These are phyloP conservation scores for Neurospora africana DNA, from an alignment of 495 filamentous ascomycete species.

Conservation along the genomic window DNA sequence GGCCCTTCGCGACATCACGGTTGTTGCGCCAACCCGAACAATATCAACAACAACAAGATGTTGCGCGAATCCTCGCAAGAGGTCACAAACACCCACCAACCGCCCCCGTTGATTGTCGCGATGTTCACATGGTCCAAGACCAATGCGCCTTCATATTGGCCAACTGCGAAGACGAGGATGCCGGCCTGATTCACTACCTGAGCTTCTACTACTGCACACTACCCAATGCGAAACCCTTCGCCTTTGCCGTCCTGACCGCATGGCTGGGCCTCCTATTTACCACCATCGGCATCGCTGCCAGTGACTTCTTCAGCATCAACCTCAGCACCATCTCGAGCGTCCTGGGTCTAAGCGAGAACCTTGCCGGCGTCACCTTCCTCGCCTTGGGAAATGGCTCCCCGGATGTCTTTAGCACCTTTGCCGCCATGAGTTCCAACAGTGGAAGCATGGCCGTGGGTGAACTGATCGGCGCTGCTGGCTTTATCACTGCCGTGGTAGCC, in stretches of 20 bases:
- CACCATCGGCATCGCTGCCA: constrained; percentile 96
- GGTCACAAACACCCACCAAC: constrained; percentile 4
- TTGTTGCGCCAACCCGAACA: constrained; percentile 5
- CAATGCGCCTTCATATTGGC: constrained; percentile 76
- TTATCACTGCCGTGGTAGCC: constrained; percentile 93
- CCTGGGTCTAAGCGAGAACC: constrained; percentile 86
- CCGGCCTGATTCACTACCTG: constrained; percentile 82
- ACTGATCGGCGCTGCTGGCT: constrained; percentile 87
- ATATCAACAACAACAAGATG: background rate
- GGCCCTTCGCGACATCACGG: background rate
- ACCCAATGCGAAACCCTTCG: constrained; percentile 56
- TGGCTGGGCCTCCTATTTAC: constrained; percentile 93
- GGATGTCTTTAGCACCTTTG: constrained; percentile 97
- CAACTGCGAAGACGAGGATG: constrained; percentile 83
- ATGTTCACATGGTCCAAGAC: constrained; percentile 64
- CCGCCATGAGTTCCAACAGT: constrained; percentile 92
- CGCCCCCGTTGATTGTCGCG: constrained; percentile 52
- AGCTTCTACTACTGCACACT: constrained; percentile 84
- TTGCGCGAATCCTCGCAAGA: background rate
- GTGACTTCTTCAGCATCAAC: constrained; percentile 96
- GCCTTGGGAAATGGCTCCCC: constrained; percentile 99
- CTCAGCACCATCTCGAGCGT: constrained; percentile 82
- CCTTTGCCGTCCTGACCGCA: constrained; percentile 61
- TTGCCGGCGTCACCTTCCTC: constrained; percentile 93
- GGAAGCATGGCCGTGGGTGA: constrained; percentile 94